Evolutionary conservation across 805 yeast species (phyloP), one percentile per base, ranked within the genome.

Genomic region (Yarrowia bubula): DNA sequence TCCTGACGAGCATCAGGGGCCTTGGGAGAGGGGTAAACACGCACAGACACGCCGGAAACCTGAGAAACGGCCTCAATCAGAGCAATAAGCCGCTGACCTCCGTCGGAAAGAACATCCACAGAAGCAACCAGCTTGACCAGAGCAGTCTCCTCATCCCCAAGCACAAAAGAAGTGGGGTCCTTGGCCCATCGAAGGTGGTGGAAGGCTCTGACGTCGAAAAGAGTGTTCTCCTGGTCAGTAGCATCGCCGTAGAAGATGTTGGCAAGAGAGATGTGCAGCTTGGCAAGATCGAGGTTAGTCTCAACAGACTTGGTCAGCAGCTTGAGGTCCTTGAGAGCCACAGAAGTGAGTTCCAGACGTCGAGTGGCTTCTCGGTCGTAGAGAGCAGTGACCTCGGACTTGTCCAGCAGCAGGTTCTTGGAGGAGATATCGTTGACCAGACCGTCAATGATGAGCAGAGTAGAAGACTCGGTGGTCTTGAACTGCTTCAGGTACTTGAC

Each of bases 101-200:
- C 70, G 69, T 88, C 92, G 66, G 83, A 82, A 1, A 85, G 74
- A 1, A 98, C 98, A 72, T 95, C 92, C 43, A 90, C 71, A 0
- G 89, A 75, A 0, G 89, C 77, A 4, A 83, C 74, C 4, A 92
- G 71, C 67, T 88, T 88, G 18, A 91, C 72, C 15, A 42, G 33
- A 15, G 61, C 10, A 3, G 28, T 15, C 3, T 18, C 8, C 17
- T 55, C 61, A 17, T 55, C 61, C 6, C 61, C 61, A 22, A 55
- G 46, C 9, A 41, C 47, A 31, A 55, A 55, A 6, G 61, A 55
- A 10, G 47, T 13, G 2, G 31, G 14, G 1, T 31, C 38, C 47
- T 55, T 39, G 38, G 31, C 43, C 61, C 61, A 55, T 31, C 47
- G 61, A 39, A n/a, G 9, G 15, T 38, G 46, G 31, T 55, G 61